Evolutionary conservation across 805 yeast genomes (phyloP).

Genomic region (Myxozyma vanderwaltii): DNA sequence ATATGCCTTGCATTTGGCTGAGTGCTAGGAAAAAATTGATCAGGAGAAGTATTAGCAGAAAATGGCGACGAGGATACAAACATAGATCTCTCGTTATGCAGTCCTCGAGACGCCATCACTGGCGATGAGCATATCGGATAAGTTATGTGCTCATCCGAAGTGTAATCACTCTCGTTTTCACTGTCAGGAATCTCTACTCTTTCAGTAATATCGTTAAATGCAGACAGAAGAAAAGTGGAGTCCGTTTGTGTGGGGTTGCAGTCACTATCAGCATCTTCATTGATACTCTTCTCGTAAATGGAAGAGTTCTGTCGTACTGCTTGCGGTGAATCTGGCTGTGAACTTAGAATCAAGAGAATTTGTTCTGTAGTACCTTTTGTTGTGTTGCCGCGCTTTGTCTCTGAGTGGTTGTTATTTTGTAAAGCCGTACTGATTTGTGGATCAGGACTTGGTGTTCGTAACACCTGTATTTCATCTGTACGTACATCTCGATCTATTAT

Average conservation of each 20-base stretch:
- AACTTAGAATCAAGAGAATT: not conserved
- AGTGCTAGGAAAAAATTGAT: no score
- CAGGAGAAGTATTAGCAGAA: not conserved
- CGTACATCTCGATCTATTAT: no score
- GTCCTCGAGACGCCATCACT: not conserved
- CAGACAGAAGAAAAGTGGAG: not conserved
- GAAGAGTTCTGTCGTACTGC: not conserved
- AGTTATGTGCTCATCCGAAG: not conserved
- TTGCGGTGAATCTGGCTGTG: not conserved
- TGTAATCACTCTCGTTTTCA: constrained; percentile 8
- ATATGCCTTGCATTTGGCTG: no score
- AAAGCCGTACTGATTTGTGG: not conserved
- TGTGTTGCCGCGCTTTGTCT: not conserved
- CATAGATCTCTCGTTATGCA: not conserved
- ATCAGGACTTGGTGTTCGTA: not conserved
- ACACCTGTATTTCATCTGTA: not conserved
- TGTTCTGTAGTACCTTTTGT: not conserved
- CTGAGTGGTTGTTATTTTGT: not conserved
- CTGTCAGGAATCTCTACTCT: constrained; percentile 11
- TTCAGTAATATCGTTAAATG: not conserved
- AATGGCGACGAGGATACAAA: not conserved
- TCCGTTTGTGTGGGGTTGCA: not conserved
- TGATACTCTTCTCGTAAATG: not conserved
- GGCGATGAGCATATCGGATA: not conserved
- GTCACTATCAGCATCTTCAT: not conserved